Evolutionary conservation across 2,329 filamentous ascomycete species (phyloP).

Genomic region (Dendrostoma leiphaemia): DNA sequence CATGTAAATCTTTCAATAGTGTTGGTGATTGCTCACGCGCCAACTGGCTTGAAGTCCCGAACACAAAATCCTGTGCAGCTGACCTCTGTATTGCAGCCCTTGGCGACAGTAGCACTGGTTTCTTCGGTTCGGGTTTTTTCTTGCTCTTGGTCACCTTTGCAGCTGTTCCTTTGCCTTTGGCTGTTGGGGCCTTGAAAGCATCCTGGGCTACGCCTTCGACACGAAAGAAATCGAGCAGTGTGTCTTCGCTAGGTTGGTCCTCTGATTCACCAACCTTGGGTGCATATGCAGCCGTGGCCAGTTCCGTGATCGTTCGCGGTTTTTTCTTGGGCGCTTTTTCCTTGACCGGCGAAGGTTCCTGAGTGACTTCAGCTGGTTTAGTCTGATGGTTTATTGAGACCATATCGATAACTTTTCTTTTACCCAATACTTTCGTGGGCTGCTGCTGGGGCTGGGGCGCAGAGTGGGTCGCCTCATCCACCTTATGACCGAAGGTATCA

Average conservation of each 20-base stretch:
- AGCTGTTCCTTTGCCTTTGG: conserved; percentile 31
- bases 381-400: conserved; percentile 32
- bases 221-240: conserved; percentile 46
- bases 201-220: conserved; percentile 31
- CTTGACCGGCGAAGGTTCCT: conserved; percentile 36
- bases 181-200: conserved; percentile 24
- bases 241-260: conserved; percentile 28
- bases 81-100: conserved; percentile 64
- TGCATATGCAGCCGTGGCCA: conserved; percentile 70
- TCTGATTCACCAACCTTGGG: conserved; percentile 32
- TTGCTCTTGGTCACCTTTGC: conserved; percentile 39
- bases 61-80: conserved; percentile 72
- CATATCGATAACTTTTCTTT: conserved; percentile 56
- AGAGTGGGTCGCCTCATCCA: conserved; percentile 13
- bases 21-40: conserved; percentile 70
- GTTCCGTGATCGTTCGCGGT: conserved; percentile 72
- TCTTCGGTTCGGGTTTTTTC: conserved; percentile 35
- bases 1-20: conserved; percentile 60
- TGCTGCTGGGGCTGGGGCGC: conserved; percentile 23
- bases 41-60: conserved; percentile 84
- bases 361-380: conserved; percentile 20
- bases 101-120: conserved; percentile 65
- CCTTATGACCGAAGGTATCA: conserved; percentile 39
- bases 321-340: conserved; percentile 64
- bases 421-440: conserved; percentile 41